Percentiles rank a stretch among this genome's conserved stretches.
phyloP scores from a whole-genome alignment of 441 rosid genomes.

The Populus hybrid region DNA sequence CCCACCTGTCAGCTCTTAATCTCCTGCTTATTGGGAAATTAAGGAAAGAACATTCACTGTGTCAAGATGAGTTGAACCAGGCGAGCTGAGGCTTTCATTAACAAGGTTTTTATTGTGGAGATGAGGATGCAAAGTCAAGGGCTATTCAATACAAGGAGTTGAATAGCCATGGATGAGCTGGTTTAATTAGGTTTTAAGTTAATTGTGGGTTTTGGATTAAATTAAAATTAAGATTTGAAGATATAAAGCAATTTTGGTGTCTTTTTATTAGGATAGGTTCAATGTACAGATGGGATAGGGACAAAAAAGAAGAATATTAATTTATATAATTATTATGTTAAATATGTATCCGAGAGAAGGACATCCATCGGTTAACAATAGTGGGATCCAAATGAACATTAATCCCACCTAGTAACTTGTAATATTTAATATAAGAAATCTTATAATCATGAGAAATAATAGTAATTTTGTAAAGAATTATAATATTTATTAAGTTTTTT shows the following conservation, averaged over 20 bases:
- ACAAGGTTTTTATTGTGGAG: constrained; percentile 69
- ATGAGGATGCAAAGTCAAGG: constrained; percentile 77
- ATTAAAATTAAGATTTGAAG: background rate
- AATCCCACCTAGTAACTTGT: no score
- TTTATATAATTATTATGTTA: no score
- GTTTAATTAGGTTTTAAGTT: background rate
- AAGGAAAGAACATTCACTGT: constrained; percentile 61
- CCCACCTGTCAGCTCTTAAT: constrained; percentile 15
- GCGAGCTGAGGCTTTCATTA: constrained; percentile 77
- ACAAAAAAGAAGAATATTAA: no score
- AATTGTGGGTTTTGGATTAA: background rate
- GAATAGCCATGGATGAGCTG: constrained; percentile 29
- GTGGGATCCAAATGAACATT: no score
- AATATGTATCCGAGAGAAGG: no score
- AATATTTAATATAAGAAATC: no score
- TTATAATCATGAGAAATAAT: no score
- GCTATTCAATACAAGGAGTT: constrained; percentile 55
- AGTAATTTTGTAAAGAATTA: no score
- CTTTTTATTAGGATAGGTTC: background rate
- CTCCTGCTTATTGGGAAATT: constrained; percentile 41
- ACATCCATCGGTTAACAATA: no score
- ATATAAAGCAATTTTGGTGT: background rate
- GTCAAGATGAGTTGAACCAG: constrained; percentile 85
- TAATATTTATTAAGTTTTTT: no score
- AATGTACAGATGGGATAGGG: background rate